Evolutionary conservation across 2,329 filamentous ascomycete species (phyloP).

Genomic region (Exophiala sideris): DNA sequence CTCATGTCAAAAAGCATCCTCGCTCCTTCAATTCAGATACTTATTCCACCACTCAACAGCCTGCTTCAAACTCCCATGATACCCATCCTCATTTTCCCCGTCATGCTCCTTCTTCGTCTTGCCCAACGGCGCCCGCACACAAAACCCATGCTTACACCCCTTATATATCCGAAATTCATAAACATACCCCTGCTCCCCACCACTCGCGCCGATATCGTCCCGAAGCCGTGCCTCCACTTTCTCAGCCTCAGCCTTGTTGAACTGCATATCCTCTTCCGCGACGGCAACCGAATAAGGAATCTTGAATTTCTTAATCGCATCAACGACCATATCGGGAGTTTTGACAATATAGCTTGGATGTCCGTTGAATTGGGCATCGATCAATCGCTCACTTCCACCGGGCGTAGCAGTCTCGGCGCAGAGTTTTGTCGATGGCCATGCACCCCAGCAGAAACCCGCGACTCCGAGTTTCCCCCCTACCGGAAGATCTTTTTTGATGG

Average conservation of each 20-base stretch:
- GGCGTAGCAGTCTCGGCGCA: conserved; percentile 34
- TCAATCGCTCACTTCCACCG: conserved; percentile 32
- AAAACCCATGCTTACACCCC: conserved; percentile 24
- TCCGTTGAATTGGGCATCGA: conserved; percentile 51
- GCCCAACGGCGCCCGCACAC: conserved; percentile 13
- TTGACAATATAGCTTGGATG: conserved; percentile 50
- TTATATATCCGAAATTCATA: conserved; percentile 26
- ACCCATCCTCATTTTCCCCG: conserved; percentile 8
- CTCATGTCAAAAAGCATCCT: no score
- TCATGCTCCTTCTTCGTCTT: conserved; percentile 2
- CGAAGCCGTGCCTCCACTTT: conserved; percentile 22
- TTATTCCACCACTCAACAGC: conserved; percentile 26
- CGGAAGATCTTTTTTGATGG: conserved; percentile 30
- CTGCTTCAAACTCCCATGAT: conserved; percentile 15
- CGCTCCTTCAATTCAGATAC: conserved; percentile 18
- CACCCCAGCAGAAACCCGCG: conserved; percentile 62
- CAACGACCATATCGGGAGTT: conserved; percentile 40
- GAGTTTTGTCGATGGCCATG: conserved; percentile 50
- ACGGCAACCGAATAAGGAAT: conserved; percentile 22
- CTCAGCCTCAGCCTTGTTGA: conserved; percentile 43
- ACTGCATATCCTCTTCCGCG: conserved; percentile 42
- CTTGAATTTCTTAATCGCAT: conserved; percentile 22
- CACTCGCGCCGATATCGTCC: conserved; percentile 1
- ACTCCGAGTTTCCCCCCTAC: conserved; percentile 44
- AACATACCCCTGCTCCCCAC: conserved; percentile 9